Evolutionary conservation across 768 basidiomycete species (phyloP), one percentile per base, ranked within the genome.

Genomic region (Hypholoma fasciculare): DNA sequence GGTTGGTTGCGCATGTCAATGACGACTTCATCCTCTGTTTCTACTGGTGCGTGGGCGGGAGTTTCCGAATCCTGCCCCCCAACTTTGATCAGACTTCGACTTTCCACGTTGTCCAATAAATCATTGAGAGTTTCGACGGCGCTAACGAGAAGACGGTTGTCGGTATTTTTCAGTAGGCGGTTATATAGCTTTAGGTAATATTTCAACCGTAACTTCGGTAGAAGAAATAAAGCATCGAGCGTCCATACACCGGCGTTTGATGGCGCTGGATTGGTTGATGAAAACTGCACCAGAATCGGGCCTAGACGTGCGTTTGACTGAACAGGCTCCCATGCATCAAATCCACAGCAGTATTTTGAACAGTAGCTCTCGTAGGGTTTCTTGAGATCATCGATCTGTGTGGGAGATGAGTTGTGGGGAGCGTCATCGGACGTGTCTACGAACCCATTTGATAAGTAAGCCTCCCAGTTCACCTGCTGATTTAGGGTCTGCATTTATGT

Each of bases 391-490:
- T 94, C 90, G 63, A 98, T 94, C 96, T 98, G 71, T 36, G 49
- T 42, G 52, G 38, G 57, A 57, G 54, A 60, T 62, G 60, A 54
- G 52, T 63, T 55, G 63, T 56, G 61, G 16, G 48, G 43, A 38
- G 8, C 38, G 50, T 42, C 55, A 44, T 42, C 39, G 46, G 27
- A 59, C 23, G 47, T 53, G 40, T 48, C 37, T 48, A 75, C 91
- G 60, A 63, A 96, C 96, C 97, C 96, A 98, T 75, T 90, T 87
- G 90, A 98, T 97, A 54, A 99, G 79, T 40, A 99, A 78, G 72
- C 98, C 96, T 40, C 97, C 96, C 27, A 99, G 79, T 12, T 90
- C 94, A 69, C 95, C 97, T 5, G 96, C 94, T 12, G 92, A 93
- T 4, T 92, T 88, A 1, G 96, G 96, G 73, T 89, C 92, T 16